Conservation (phyloP, 106 monocot species). For the Apostasia ramifera region DNA sequence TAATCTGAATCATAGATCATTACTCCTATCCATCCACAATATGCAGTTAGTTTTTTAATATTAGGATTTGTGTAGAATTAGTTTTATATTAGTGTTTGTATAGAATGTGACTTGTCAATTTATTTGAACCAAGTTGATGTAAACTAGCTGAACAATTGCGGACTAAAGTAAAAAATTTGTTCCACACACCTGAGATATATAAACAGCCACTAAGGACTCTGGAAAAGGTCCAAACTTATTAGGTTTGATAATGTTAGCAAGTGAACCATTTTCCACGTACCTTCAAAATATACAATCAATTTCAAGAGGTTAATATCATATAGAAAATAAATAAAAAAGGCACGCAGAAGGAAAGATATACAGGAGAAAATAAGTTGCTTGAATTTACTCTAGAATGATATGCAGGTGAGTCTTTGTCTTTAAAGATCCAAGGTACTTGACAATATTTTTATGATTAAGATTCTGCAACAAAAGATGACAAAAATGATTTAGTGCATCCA, state of each 20-base stretch:
- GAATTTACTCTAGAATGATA: conserved; percentile 90
- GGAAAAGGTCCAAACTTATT: conserved; percentile 98
- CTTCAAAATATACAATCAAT: conserved; percentile 26
- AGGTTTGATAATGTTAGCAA: conserved; percentile 95
- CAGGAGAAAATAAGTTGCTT: background rate
- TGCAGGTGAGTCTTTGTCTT: conserved; percentile 98
- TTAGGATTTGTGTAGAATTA: too few species aligned
- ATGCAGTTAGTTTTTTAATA: too few species aligned
- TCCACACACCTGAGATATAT: conserved; percentile 75
- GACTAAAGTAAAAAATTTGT: too few species aligned
- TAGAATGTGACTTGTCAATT: too few species aligned
- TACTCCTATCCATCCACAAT: too few species aligned
- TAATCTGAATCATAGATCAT: too few species aligned
- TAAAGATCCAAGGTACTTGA: conserved; percentile 92
- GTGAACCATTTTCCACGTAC: conserved; percentile 98
- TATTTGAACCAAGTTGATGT: too few species aligned
- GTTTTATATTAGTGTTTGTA: too few species aligned
- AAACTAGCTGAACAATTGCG: too few species aligned
- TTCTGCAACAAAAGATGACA: conserved; percentile 47
- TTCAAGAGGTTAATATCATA: too few species aligned
- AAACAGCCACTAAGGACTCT: conserved; percentile 86
- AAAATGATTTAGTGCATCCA: background rate
- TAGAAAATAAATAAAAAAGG: too few species aligned
- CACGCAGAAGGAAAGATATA: background rate
- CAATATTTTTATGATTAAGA: conserved; percentile 98